Evolutionary conservation across 1,284 basidiomycete genomes (phyloP), one percentile per base, ranked within the genome.

Genomic region (Cryptococcus sp.): DNA sequence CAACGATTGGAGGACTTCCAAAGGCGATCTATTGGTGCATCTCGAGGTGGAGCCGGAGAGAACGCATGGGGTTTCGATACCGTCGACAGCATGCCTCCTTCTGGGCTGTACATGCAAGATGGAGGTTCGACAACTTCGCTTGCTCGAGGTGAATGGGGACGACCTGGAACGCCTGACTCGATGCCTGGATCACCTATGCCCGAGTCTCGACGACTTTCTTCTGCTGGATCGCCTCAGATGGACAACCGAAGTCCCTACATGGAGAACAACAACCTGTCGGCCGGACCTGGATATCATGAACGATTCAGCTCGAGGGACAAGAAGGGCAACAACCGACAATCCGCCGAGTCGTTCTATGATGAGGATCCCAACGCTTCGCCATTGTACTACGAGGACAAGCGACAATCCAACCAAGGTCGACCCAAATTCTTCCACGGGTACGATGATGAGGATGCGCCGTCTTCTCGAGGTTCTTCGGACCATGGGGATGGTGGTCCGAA

Each of bases 1-100:
- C 89, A 93, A 69, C 82, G 87, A 46, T 87, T 85, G 77, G 90
- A 94, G 74, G 90, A 94, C 71, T 88, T 93, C 79, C 90, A 94
- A 71, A 81, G 80, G 54, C 85, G 90, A 50, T 85, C 83, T 65
- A 91, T 94, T 69, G 74, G 71, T 34, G 77, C 77, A 5, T 89
- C 85, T 63, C 83, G 89, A 48, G 71, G 74, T 34, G 35, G 81
- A 3, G 87, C 89, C 22, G 85, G 81, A 18, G 51, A 76, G 5
- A 80, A 86, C 57, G 87, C 88, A 0, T 92, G 87, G 85, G 71
- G 70, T 45, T 73, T 65, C 46, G 71, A 73, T 47, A 48, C 52
- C n/a, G 64, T 69, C 32, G 65, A 56, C 32, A 38, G 50, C 22
- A 47, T 33, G 18, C 43, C 44, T 31, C 52, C 43, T 19, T 21